Percentiles rank a stretch among this genome's conserved stretches.
Conservation (phyloP, 495 filamentous ascomycete genomes). For the Aspergillus funiculosus region DNA sequence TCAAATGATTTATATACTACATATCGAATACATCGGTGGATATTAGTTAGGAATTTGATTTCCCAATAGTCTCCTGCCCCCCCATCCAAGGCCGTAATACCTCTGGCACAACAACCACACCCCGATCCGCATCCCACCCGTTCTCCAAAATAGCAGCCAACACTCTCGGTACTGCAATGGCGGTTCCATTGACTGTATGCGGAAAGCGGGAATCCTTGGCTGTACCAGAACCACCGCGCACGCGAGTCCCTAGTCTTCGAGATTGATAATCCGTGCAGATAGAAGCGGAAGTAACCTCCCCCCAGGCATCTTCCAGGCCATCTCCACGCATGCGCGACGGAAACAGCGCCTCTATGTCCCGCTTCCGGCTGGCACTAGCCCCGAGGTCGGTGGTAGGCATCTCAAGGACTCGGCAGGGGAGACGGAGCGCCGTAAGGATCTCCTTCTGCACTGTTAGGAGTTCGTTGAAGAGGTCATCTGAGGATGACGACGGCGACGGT, state of each 20-base stretch:
- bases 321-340: conserved; percentile 58
- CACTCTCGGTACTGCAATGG: conserved; percentile 83
- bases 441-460: conserved; percentile 81
- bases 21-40: conserved; percentile 9
- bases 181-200: conserved; percentile 91
- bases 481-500: conserved; percentile 19
- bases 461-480: conserved; percentile 65
- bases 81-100: conserved; percentile 77
- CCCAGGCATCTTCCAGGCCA: conserved; percentile 73
- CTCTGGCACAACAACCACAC: conserved; percentile 66
- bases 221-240: conserved; percentile 41
- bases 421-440: conserved; percentile 64
- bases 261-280: conserved; percentile 95
- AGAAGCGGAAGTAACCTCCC: conserved; percentile 85
- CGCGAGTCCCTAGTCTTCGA: conserved; percentile 67
- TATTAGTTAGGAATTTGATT: neutral
- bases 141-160: conserved; percentile 91
- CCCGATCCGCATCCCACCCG: conserved; percentile 67
- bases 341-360: conserved; percentile 92
- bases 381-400: conserved; percentile 89
- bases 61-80: conserved; percentile 58
- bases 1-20: conserved; percentile 1
- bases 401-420: conserved; percentile 86
- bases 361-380: conserved; percentile 76
- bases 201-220: conserved; percentile 53